These are phyloP conservation scores for Trypanosoma melophagium DNA, from an alignment of 208 protist genomes.

Conservation along the genomic window DNA sequence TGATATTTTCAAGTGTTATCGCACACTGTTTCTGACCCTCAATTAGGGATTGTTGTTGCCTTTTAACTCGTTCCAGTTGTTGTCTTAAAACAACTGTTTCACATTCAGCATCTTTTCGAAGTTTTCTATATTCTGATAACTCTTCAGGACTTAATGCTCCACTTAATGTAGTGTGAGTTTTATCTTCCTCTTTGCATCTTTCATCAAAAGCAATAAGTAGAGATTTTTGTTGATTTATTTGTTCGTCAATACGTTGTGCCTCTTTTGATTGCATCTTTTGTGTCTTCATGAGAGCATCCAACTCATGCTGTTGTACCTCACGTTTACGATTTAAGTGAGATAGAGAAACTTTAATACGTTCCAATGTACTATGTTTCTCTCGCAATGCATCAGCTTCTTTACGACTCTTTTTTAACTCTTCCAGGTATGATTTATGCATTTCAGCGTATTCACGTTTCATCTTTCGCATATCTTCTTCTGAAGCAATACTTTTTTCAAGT, in stretches of 20 bases:
- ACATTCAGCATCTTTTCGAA: conserved; percentile 84
- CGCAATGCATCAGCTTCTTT: conserved; percentile 64
- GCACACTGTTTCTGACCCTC: conserved; percentile 71
- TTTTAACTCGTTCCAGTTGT: conserved; percentile 63
- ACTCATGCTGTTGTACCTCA: conserved; percentile 55
- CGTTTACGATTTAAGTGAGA: conserved; percentile 68
- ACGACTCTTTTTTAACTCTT: conserved; percentile 68
- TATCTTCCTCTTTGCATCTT: conserved; percentile 56
- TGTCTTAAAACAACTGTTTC: conserved; percentile 77
- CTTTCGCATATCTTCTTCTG: conserved; percentile 68
- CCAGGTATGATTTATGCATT: conserved; percentile 77
- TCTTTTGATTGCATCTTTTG: conserved; percentile 56
- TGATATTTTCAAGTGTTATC: conserved; percentile 44
- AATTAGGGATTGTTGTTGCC: conserved; percentile 59
- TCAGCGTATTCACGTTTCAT: conserved; percentile 77
- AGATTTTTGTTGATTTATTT: conserved; percentile 65
- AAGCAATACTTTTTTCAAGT: conserved; percentile 70
- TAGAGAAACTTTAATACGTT: conserved; percentile 67
- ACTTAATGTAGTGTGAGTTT: conserved; percentile 36
- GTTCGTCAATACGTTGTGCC: conserved; percentile 56
- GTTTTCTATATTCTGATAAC: conserved; percentile 69
- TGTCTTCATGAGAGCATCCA: conserved; percentile 47
- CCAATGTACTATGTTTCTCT: conserved; percentile 57
- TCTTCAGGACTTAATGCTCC: conserved; percentile 50
- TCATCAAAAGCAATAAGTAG: conserved; percentile 64